phyloP scores from a whole-genome alignment of 305 asterid genomes.

The Striga hermonthica region DNA sequence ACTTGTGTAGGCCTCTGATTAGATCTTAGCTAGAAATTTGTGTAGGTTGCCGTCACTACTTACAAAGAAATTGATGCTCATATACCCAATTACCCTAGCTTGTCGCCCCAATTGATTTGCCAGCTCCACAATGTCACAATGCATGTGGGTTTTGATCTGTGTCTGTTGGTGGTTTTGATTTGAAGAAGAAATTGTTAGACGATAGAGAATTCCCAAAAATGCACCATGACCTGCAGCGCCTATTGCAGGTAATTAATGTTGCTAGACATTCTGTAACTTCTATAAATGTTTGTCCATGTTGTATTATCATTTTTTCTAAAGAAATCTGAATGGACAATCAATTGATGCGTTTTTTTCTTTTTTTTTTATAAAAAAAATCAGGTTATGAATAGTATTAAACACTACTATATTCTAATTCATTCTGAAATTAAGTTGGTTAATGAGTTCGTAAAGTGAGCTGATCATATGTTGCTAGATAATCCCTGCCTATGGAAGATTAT shows the following conservation, averaged over 20 bases:
- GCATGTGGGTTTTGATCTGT: conserved; percentile 56
- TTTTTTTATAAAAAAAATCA: too few species aligned
- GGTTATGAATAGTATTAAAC: too few species aligned
- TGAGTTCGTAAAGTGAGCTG: too few species aligned
- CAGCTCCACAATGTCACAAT: conserved; percentile 93
- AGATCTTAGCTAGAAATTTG: conserved; percentile 15
- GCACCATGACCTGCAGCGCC: conserved; percentile 94
- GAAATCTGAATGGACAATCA: too few species aligned
- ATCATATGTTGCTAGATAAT: too few species aligned
- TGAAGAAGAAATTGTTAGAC: conserved; percentile 89
- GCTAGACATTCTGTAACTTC: background rate
- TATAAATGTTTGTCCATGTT: background rate
- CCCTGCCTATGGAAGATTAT: too few species aligned
- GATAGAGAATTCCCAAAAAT: conserved; percentile 85
- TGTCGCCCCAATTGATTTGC: conserved; percentile 81
- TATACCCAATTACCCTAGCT: conserved; percentile 81
- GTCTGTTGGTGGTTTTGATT: conserved; percentile 67
- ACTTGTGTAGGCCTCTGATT: background rate
- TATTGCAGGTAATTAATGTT: conserved; percentile 60
- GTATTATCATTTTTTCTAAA: background rate
- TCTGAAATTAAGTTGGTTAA: too few species aligned
- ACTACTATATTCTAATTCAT: too few species aligned
- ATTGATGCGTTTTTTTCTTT: too few species aligned
- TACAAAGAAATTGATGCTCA: conserved; percentile 82
- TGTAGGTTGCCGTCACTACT: conserved; percentile 81